Evolutionary conservation across 2,329 filamentous ascomycete species (phyloP).

Genomic region (Plenodomus lindquistii): DNA sequence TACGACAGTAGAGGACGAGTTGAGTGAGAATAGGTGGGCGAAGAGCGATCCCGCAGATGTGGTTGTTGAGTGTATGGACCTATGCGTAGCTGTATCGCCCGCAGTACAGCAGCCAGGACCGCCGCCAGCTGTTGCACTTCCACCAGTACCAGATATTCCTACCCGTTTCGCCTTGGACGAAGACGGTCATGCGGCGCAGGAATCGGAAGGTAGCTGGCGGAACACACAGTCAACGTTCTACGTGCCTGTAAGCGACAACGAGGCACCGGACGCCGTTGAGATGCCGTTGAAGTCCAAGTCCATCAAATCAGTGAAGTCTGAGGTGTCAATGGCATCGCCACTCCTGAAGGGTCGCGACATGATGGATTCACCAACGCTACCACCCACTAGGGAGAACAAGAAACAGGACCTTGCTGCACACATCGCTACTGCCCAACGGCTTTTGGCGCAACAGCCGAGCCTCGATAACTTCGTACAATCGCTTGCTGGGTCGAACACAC

Average conservation of each 20-base stretch:
- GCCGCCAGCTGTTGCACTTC: constrained; percentile 52
- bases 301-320: constrained; percentile 51
- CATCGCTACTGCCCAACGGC: constrained; percentile 23
- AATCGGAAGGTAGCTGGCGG: constrained; percentile 53
- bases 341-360: constrained; percentile 48
- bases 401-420: constrained; percentile 26
- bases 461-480: constrained; percentile 41
- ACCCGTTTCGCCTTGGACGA: constrained; percentile 41
- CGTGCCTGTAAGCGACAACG: constrained; percentile 26
- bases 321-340: constrained; percentile 50
- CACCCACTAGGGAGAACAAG: constrained; percentile 48
- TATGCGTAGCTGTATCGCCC: constrained; percentile 57
- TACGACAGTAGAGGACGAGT: constrained; percentile 77
- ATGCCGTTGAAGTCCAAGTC: constrained; percentile 25
- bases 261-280: constrained; percentile 24
- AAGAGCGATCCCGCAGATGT: constrained; percentile 80
- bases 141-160: constrained; percentile 44
- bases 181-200: constrained; percentile 35
- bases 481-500: constrained; percentile 25
- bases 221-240: constrained; percentile 59
- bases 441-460: constrained; percentile 29
- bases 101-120: constrained; percentile 52
- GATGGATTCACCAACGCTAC: constrained; percentile 66
- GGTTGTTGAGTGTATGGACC: constrained; percentile 75
- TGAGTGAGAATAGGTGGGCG: constrained; percentile 77